Base-by-base conservation (phyloP, 2,329 filamentous ascomycete species). In the Fusarium sororula region DNA sequence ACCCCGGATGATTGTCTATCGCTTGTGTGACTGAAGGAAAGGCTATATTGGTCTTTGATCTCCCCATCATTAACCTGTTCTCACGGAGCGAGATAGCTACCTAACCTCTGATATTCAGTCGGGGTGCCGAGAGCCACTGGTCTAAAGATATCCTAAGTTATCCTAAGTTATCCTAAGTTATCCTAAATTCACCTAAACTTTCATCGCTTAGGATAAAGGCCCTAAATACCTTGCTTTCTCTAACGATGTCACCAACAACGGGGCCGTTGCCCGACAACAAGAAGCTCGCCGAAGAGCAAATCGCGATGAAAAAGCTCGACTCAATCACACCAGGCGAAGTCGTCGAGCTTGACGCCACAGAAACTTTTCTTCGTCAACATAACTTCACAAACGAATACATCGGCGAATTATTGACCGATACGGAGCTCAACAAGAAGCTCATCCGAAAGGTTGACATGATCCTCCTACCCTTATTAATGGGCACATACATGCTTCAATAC, bases 401-500 rank as follows among this genome's bases (percentile, higher is more conserved):
- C 14, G 54, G 47, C 22, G 73, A 76, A 20, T 63, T 77, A 12
- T n/a, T 77, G 9, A n/a, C 18, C 1, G 72, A 74, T 18, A 57
- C 64, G 2, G 39, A 38, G 1, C 63, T 74, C 22, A 74, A 74
- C 57, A 74, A 74, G 41, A 53, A 44, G 5, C 26, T 75, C 14
- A 73, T 75, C 20, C 81, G 85, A 20, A 86, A 85, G 51, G 84
- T 89, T 32, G 88, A 89, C 68, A 78, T 84, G 51, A 76, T 85
- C 0, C 74, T 90, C 13, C 80, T 89, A 22, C 88, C 88, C 0
- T 78, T 89, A 18, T 82, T 90, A 4, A 83, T 82, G 53, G 82
- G 83, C 2, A 87, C 86, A 1, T 87, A 84, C 53, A 78, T 85
- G n/a, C 79, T 89, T 11, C 87, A 89, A 70, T 89, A 87, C 72